Base-by-base conservation (phyloP, 768 basidiomycete species). In the Xanthoconium stramineum region DNA sequence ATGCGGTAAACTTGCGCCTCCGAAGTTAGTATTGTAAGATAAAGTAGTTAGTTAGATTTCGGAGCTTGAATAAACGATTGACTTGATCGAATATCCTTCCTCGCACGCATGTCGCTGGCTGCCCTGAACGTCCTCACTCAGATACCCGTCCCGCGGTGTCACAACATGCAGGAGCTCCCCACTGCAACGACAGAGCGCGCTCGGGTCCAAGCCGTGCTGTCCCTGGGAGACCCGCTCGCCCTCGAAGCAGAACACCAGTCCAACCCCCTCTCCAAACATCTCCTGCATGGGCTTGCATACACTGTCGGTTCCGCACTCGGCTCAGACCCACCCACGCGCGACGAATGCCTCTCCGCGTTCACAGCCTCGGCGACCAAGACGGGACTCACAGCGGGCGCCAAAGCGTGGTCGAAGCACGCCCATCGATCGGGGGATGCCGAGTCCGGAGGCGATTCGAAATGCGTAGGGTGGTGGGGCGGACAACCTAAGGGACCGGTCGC, bases 381-480 rank as follows among this genome's bases (percentile, higher is more conserved):
- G 35, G 77, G 72, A n/a, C 75, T 87, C 42, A 82, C 76, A 3
- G 79, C 80, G 4, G 85, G 85, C 14, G 80, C 83, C 2, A 78
- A 83, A 29, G 84, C 85, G 7, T 87, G 84, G 84, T 77, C 83
- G 3, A 87, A 87, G 59, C 85, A 87, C 59, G 77, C 78, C 1
- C 84, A 84, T 58, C 74, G 85, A 28, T 86, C 84, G 28, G 29
- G 61, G 2, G 57, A 59, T 36, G 42, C 20, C 5, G 33, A 45
- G 6, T 19, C 44, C 2, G 46, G 14, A 50, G 33, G 39, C 20
- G 40, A 51, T 19, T 24, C 24, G 24, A 24, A 24, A 24, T 0
- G 30, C 39, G 59, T 62, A 11, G 83, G 84, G 6, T 85, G 83
- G 83, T 85, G 84, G 84, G 83, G 83, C 1, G 71, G 62, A 1